Base-by-base conservation (phyloP, 1,139 yeast species). In the Candida glucosophila region DNA sequence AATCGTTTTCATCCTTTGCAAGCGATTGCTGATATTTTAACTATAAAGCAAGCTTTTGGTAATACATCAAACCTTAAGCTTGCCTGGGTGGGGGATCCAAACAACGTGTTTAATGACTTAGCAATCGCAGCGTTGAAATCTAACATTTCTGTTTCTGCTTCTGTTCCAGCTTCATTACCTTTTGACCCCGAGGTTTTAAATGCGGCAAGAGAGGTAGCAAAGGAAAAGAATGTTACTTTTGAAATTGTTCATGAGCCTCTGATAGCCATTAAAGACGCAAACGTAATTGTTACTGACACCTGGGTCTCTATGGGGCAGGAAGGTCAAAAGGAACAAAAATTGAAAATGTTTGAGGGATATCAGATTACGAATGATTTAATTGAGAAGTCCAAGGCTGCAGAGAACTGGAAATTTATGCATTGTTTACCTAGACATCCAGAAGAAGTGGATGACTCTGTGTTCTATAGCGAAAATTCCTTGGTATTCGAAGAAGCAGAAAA, bases 251-350 rank as follows among this genome's bases (percentile, higher is more conserved):
- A 78, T 41, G 85, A 82, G 42, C 93, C 98, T 3, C 44, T 58
- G 11, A 59, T 47, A 11, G 95, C 97, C 1, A 73, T 85, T 30
- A 62, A 66, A 28, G 63, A 67, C 35, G 86, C 98, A 3, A 73
- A 88, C 46, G 64, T 90, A 20, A 53, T 90, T 13, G 98, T 90
- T 25, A 90, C 98, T n/a, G 98, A 90, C 44, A 90, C 98, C 4
- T 90, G 95, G 77, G 76, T 90, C 19, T 88, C 97, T 1, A 90
- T 90, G 98, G 98, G 98, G 32, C 90, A 90, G 60, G 98, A 90
- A 52, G 57, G 69, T 5, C 90, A 88, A 51, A 81, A 75, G 40
- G 63, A 52, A 23, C 61, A 66, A 32, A 82, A 88, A 37, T 60
- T 90, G 41, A 64, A 76, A 47, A 90, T 85, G 55, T 90, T 90